Base-by-base conservation (phyloP, 2,329 filamentous ascomycete species). In the Gyromitra esculenta region DNA sequence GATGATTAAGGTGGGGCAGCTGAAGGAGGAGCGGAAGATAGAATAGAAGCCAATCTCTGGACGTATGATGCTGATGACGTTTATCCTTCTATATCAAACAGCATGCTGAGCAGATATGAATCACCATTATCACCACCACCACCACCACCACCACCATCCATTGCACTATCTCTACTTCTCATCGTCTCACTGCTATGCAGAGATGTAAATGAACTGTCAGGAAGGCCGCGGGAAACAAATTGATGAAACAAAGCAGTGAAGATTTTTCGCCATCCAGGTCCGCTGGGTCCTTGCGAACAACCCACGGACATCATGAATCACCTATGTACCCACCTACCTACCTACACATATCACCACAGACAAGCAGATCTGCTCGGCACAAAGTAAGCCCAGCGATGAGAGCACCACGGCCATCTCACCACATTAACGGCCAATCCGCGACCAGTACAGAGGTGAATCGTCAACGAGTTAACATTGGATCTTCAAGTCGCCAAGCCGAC, bases 391-490 rank as follows among this genome's bases (percentile, higher is more conserved):
- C 56, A 13, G 31, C 39, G 69, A 60, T 45, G 18, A 57, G 15
- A 35, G 69, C 65, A 41, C 52, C 52, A 48, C 56, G 45, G 35
- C 54, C 48, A 11, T 31, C 25, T 4, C 25, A 71, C 65, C 39
- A 69, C 25, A 50, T 57, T 56, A 43, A 54, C 50, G 50, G 21
- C 64, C 48, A 48, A 56, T 43, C 65, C 39, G 54, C 18, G 52
- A 21, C 66, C 60, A 73, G 63, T 66, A 62, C 62, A 41, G 50
- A 67, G 35, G 70, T 60, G 56, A 52, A 70, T 70, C 56, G 56
- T 52, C 25, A 63, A 70, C 54, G 56, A 69, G 66, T 69, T 59
- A 57, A 72, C 25, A 48, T 73, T 60, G 62, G 43, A 59, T 25
- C 8, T 31, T 7, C 13, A 31, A 48, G 54, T 50, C 18, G 41